Conservation (phyloP, 176 grass and related monocot genomes). For the Ensete glaucum region DNA sequence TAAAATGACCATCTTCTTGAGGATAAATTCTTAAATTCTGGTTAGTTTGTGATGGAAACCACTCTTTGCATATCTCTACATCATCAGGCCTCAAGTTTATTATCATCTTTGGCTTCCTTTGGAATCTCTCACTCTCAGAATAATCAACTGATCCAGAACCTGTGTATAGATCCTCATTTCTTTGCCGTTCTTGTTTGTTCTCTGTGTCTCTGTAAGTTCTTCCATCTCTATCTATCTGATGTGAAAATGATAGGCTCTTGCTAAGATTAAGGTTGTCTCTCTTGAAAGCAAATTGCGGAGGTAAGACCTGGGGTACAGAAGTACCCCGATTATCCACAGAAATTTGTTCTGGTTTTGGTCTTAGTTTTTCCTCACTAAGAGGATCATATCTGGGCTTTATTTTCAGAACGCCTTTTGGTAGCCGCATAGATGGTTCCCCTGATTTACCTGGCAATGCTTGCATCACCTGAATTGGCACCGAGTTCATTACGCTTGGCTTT, state of each 20-base stretch:
- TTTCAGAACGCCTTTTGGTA: constrained; percentile 62
- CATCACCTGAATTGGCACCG: constrained; percentile 25
- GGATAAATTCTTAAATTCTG: constrained; percentile 12
- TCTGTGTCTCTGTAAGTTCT: constrained; percentile 14
- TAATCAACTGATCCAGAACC: constrained; percentile 24
- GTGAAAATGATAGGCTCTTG: constrained; percentile 28
- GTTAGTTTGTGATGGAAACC: constrained; percentile 22
- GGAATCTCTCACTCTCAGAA: constrained; percentile 27
- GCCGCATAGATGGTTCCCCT: constrained; percentile 18
- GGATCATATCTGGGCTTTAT: constrained; percentile 35
- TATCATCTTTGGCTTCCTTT: constrained; percentile 22
- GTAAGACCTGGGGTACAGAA: constrained; percentile 20
- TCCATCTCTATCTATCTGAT: constrained; percentile 19
- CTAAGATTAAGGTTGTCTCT: constrained; percentile 20
- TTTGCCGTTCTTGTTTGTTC: background rate
- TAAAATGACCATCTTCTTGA: constrained; percentile 16
- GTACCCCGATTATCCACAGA: constrained; percentile 22
- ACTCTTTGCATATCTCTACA: constrained; percentile 8
- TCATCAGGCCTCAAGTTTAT: constrained; percentile 17
- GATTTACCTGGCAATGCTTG: background rate
- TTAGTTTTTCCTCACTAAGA: constrained; percentile 15
- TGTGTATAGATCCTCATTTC: constrained; percentile 16
- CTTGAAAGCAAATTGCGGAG: constrained; percentile 29
- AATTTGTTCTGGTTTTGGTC: constrained; percentile 21
- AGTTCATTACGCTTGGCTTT: constrained; percentile 31